Percentiles rank a stretch among this genome's conserved stretches.
Evolutionary conservation across 1,139 yeast species (phyloP).

Genomic region (Lodderomyces parapsilosis): DNA sequence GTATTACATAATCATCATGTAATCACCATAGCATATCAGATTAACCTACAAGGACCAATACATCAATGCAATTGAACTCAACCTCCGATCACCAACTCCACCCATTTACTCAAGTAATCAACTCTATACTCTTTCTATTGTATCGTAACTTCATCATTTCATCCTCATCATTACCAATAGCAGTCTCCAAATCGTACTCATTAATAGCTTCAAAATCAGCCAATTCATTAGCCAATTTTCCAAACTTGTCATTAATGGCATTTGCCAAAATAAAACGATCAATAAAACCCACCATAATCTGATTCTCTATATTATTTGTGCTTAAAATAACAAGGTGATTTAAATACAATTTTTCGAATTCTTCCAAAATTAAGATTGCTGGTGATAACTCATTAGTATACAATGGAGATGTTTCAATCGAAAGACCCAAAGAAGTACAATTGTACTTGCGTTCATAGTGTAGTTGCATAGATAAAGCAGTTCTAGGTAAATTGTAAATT

Average conservation of each 20-base stretch:
- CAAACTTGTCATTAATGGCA: conserved; percentile 31
- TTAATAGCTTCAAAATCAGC: conserved; percentile 10
- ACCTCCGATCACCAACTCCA: too few species aligned
- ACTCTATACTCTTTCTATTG: conserved; percentile 26
- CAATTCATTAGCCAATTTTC: conserved; percentile 19
- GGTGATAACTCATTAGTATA: conserved; percentile 35
- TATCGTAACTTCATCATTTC: conserved; percentile 14
- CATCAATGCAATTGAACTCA: too few species aligned
- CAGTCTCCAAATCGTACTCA: conserved; percentile 19
- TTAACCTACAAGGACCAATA: too few species aligned
- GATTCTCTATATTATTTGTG: conserved; percentile 16
- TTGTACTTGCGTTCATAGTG: conserved; percentile 22
- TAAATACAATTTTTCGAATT: conserved; percentile 41
- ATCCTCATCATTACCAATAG: conserved; percentile 9
- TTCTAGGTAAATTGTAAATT: conserved; percentile 18
- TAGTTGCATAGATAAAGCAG: conserved; percentile 25
- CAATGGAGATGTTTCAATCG: conserved; percentile 21
- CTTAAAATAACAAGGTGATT: conserved; percentile 34
- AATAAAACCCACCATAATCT: conserved; percentile 37
- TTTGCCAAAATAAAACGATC: conserved; percentile 39
- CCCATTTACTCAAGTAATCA: conserved; percentile 22
- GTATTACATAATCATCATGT: too few species aligned
- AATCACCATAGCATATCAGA: too few species aligned
- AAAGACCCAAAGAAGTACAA: conserved; percentile 17
- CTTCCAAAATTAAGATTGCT: conserved; percentile 34